Evolutionary conservation across 495 filamentous ascomycete species (phyloP).

Genomic region (Penicillium taxi): DNA sequence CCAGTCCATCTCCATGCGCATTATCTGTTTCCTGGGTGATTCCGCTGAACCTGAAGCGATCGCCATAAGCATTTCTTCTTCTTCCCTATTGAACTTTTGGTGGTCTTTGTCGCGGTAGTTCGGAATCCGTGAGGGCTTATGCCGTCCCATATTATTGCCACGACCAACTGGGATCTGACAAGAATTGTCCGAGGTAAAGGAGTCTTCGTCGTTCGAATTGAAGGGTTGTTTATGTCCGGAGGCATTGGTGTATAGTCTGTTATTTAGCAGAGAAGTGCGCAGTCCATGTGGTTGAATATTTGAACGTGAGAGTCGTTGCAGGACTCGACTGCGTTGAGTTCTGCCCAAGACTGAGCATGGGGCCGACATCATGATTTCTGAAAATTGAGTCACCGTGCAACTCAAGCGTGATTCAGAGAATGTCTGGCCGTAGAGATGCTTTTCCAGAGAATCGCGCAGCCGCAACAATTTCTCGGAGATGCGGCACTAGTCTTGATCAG

Average conservation of each 20-base stretch:
- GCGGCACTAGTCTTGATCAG: slow-evolving; percentile 6
- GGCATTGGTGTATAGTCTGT: slow-evolving; percentile 2
- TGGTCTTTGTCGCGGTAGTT: too few relatives aligned
- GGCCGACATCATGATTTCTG: slow-evolving; percentile 9
- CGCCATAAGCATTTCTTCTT: slow-evolving; percentile 1
- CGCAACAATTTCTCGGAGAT: slow-evolving; percentile 14
- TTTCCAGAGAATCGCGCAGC: slow-evolving; percentile 1
- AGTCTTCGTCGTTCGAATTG: background rate
- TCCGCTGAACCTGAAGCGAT: background rate
- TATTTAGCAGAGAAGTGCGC: background rate
- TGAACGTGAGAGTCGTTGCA: slow-evolving; percentile 7
- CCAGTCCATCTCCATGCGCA: slow-evolving; percentile 48
- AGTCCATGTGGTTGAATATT: background rate
- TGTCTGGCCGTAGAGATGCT: background rate
- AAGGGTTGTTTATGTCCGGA: background rate
- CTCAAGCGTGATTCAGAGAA: background rate
- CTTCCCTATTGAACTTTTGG: background rate
- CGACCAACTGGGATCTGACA: background rate
- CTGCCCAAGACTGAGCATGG: slow-evolving; percentile 17
- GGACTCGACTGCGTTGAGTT: slow-evolving; percentile 20
- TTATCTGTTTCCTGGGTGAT: background rate
- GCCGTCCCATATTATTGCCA: background rate
- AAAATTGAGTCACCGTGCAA: background rate
- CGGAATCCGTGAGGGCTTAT: too few relatives aligned
- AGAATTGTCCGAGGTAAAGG: slow-evolving; percentile 1